A percentile compares a stretch with the other conserved stretches of the same genome.
phyloP scores from a whole-genome alignment of 2,329 filamentous ascomycete species.

The Penicillium janthinellum region DNA sequence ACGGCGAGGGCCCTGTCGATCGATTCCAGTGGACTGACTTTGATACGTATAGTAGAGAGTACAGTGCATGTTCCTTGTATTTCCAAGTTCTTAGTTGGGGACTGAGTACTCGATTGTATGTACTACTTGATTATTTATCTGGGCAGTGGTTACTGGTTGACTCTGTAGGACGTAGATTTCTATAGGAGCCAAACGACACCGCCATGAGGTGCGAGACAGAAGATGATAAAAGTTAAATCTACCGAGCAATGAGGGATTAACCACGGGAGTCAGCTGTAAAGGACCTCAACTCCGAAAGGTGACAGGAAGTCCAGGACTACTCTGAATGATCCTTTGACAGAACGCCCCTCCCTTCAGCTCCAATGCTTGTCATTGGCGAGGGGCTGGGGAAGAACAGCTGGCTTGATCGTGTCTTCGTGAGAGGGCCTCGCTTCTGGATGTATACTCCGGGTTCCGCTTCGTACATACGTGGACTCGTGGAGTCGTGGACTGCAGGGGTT shows the following conservation, averaged over 20 bases:
- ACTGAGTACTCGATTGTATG: neutral
- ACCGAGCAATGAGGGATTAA: neutral
- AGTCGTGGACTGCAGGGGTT: neutral
- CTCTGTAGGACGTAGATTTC: neutral
- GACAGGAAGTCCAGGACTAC: too few relatives aligned
- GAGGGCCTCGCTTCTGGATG: constrained; percentile 3
- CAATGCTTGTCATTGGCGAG: neutral
- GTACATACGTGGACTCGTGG: neutral
- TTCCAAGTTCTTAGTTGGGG: neutral
- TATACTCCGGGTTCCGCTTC: neutral
- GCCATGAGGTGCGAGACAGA: neutral
- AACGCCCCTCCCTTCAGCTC: neutral
- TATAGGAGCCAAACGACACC: neutral
- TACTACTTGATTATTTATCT: neutral
- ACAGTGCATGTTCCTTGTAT: neutral
- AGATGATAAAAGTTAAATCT: neutral
- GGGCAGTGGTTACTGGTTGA: too few relatives aligned
- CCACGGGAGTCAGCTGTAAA: neutral
- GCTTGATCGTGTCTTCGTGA: neutral
- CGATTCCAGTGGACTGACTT: constrained; percentile 1
- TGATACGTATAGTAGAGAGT: neutral
- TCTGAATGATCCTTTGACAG: neutral
- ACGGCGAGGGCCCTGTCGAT: constrained; percentile 18
- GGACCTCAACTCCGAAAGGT: neutral
- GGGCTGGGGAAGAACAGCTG: neutral